These are phyloP conservation scores for Candida alai DNA, from an alignment of 805 yeast genomes.

Conservation along the genomic window DNA sequence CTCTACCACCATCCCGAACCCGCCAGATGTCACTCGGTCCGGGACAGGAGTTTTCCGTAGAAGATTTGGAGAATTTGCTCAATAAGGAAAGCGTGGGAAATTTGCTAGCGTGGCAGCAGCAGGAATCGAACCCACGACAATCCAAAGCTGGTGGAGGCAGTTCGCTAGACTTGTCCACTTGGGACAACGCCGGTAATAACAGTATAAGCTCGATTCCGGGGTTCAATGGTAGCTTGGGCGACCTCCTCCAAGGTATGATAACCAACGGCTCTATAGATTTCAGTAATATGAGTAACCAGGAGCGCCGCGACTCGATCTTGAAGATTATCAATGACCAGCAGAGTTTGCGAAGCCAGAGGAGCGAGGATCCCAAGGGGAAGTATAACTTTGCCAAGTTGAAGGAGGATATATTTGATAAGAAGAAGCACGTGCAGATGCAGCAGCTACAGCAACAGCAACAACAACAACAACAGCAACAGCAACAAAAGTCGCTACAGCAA, in stretches of 20 bases:
- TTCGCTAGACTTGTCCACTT: conserved; percentile 22
- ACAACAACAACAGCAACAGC: conserved; percentile 5
- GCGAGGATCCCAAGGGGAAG: conserved; percentile 7
- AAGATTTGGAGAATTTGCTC: conserved; percentile 30
- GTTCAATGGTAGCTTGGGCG: conserved; percentile 27
- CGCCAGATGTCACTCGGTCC: conserved; percentile 21
- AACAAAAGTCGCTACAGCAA: conserved; percentile 1
- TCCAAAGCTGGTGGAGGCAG: conserved; percentile 22
- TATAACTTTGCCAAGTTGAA: conserved; percentile 20
- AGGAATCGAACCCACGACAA: neutral
- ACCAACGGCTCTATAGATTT: conserved; percentile 37
- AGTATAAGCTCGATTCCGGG: conserved; percentile 25
- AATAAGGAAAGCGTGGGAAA: conserved; percentile 32
- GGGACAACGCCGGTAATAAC: conserved; percentile 11
- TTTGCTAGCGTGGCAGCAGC: conserved; percentile 27
- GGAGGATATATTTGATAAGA: conserved; percentile 36
- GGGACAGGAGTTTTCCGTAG: conserved; percentile 20
- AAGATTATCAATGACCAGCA: conserved; percentile 35
- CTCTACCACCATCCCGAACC: conserved; percentile 9
- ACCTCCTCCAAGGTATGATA: conserved; percentile 27
- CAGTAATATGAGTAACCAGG: conserved; percentile 35
- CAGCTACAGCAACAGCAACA: conserved; percentile 3
- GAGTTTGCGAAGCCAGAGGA: conserved; percentile 11
- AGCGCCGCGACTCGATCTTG: conserved; percentile 37
- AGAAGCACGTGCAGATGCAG: conserved; percentile 1